These are phyloP conservation scores for Penicillium sp. DNA, from an alignment of 2,329 filamentous ascomycete species.

Conservation along the genomic window DNA sequence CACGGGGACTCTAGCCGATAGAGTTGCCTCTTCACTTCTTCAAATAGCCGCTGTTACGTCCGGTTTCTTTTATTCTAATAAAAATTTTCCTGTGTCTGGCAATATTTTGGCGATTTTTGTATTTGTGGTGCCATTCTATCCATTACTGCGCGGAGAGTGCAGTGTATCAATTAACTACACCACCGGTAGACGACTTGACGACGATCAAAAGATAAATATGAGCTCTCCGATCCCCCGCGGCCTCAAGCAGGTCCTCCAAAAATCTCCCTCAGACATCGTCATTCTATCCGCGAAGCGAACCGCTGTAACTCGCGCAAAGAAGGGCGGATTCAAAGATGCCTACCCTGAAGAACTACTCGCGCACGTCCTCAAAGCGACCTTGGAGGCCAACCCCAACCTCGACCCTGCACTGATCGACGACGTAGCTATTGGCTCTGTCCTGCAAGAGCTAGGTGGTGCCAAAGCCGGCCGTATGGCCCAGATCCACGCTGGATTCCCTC, in stretches of 20 bases:
- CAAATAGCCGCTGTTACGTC: constrained; percentile 19
- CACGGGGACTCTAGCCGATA: constrained; percentile 31
- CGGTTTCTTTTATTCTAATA: neutral
- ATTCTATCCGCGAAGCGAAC: constrained; percentile 89
- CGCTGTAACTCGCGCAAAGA: constrained; percentile 76
- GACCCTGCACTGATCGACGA: constrained; percentile 70
- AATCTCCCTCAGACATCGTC: constrained; percentile 76
- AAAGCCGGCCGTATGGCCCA: constrained; percentile 91
- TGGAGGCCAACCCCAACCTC: constrained; percentile 68
- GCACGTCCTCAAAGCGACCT: constrained; percentile 61
- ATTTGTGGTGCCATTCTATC: neutral
- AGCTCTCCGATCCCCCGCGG: constrained; percentile 56
- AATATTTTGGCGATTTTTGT: neutral
- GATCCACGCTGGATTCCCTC: constrained; percentile 74
- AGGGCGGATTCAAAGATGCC: constrained; percentile 78
- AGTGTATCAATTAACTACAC: neutral
- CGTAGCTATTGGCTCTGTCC: constrained; percentile 80
- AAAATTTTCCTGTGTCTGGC: neutral
- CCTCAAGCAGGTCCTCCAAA: constrained; percentile 71
- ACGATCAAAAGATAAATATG: constrained; percentile 35
- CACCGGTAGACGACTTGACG: neutral
- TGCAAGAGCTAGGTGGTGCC: constrained; percentile 83
- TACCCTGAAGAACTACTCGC: constrained; percentile 85
- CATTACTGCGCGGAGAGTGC: neutral
- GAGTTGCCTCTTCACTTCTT: neutral